Percentiles rank a stretch among this genome's conserved stretches.
These are phyloP conservation scores for Ascochyta fabae DNA, from an alignment of 2,329 filamentous ascomycete species.

Conservation along the genomic window DNA sequence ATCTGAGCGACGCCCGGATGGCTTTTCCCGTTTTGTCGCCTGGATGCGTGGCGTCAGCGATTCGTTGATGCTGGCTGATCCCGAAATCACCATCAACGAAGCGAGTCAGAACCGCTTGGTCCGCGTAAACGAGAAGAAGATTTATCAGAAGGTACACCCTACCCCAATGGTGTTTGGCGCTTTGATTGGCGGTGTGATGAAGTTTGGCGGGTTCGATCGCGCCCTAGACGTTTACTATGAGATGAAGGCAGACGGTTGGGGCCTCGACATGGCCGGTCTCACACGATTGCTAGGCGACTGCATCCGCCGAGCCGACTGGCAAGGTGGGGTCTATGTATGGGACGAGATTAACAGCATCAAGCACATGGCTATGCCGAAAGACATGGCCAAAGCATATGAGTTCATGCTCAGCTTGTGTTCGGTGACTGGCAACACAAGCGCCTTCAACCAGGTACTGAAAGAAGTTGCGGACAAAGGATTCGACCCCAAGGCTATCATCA, in stretches of 20 bases:
- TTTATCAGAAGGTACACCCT: conserved; percentile 54
- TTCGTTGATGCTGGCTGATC: conserved; percentile 52
- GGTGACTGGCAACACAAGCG: conserved; percentile 37
- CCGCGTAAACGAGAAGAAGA: conserved; percentile 29
- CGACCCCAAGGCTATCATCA: conserved; percentile 35
- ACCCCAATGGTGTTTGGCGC: conserved; percentile 54
- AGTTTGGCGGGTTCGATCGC: conserved; percentile 54
- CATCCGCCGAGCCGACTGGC: conserved; percentile 46
- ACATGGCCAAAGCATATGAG: conserved; percentile 40
- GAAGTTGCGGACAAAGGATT: conserved; percentile 35
- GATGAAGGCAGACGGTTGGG: conserved; percentile 56
- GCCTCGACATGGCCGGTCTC: conserved; percentile 50
- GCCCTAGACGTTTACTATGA: conserved; percentile 51
- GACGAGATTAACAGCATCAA: conserved; percentile 49
- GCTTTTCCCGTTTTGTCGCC: conserved; percentile 50
- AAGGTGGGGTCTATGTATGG: conserved; percentile 50
- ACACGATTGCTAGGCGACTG: conserved; percentile 51
- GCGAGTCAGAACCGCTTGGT: conserved; percentile 35
- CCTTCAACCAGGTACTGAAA: conserved; percentile 41
- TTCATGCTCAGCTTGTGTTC: conserved; percentile 44
- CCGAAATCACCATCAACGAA: conserved; percentile 47
- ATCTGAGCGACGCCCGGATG: conserved; percentile 31
- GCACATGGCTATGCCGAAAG: conserved; percentile 21
- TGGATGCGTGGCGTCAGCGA: conserved; percentile 51
- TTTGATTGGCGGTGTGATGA: conserved; percentile 51